Base-by-base conservation (phyloP, 2,329 filamentous ascomycete genomes). In the Venturia effusa region DNA sequence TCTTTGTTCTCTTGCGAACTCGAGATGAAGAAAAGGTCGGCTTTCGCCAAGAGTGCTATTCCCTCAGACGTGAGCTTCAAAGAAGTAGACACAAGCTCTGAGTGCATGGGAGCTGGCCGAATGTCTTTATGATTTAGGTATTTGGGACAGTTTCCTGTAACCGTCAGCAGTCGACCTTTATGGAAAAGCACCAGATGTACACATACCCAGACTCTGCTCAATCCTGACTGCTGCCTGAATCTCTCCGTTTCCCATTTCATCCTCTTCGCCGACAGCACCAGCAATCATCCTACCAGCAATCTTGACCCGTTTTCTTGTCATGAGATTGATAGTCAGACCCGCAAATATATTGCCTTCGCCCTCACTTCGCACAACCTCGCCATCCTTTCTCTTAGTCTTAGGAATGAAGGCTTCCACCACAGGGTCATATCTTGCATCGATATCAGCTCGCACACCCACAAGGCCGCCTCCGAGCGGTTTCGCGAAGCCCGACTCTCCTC, bases 1-100 rank as follows among this genome's bases (percentile, higher is more conserved):
- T 83, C 80, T 69, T 88, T 80, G 0, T 82, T 83, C 24, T 84
- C 48, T 41, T 66, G 51, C 11, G 65, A 43, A 41, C 37, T 89
- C 22, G 89, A 87, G 45, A 96, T 76, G 75, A 96, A 95, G 73
- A 96, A 86, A 68, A 92, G 79, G 71, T 95, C 91, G 2, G 88
- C 83, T 66, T 81, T 80, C 1, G 72, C 71, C 19, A 95, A 75
- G 37, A 94, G 71, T 8, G 81, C 76, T 10, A 87, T 67, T 0
- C 86, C 88, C 61, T 79, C 78, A 8, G 71, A 68, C 0, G 82
- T 74, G 4, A 92, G 75, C 3, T 76, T 74, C 3, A 79, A 67
- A 2, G 75, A 76, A 30, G 78, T 72, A 0, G 81, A 81, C 1
- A 83, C 65, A 0, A 86, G 72, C 59, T 74, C 74, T 11, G 88